A percentile compares a stretch with the other conserved stretches of the same genome.
Evolutionary conservation across 306 rosid species (phyloP).

Genomic region (Biancaea sappan): DNA sequence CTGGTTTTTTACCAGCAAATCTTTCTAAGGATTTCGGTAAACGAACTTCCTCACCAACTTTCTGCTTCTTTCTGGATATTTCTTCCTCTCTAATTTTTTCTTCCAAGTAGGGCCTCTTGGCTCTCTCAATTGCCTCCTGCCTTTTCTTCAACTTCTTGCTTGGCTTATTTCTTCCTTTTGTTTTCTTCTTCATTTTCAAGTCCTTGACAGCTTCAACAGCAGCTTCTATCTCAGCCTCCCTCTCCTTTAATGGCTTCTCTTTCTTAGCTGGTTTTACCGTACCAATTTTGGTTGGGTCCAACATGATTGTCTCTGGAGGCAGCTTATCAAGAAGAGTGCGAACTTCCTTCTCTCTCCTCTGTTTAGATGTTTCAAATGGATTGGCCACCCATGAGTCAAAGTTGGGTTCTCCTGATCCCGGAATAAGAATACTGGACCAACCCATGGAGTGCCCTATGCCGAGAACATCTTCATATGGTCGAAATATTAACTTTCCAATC

Average conservation of each 20-base stretch:
- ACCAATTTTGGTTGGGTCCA: constrained; percentile 86
- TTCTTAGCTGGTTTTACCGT: constrained; percentile 45
- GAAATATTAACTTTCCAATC: constrained; percentile 59
- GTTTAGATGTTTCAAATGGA: constrained; percentile 83
- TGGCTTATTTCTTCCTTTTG: constrained; percentile 86
- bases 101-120: constrained; percentile 78
- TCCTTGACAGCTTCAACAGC: constrained; percentile 68
- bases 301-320: constrained; percentile 80
- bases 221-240: constrained; percentile 68
- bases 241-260: constrained; percentile 55
- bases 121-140: constrained; percentile 57
- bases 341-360: constrained; percentile 87
- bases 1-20: constrained; percentile 65
- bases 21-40: constrained; percentile 75
- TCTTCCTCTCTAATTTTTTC: constrained; percentile 60
- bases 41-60: constrained; percentile 45
- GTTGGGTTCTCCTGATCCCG: constrained; percentile 96
- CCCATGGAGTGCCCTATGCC: constrained; percentile 94
- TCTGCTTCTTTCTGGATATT: constrained; percentile 61
- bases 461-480: constrained; percentile 93
- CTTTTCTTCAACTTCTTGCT: constrained; percentile 64
- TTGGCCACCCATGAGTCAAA: constrained; percentile 84
- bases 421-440: constrained; percentile 87
- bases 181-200: constrained; percentile 65
- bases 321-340: constrained; percentile 72